phyloP scores from a whole-genome alignment of 2,329 filamentous ascomycete species.

The Colletotrichum musicola region DNA sequence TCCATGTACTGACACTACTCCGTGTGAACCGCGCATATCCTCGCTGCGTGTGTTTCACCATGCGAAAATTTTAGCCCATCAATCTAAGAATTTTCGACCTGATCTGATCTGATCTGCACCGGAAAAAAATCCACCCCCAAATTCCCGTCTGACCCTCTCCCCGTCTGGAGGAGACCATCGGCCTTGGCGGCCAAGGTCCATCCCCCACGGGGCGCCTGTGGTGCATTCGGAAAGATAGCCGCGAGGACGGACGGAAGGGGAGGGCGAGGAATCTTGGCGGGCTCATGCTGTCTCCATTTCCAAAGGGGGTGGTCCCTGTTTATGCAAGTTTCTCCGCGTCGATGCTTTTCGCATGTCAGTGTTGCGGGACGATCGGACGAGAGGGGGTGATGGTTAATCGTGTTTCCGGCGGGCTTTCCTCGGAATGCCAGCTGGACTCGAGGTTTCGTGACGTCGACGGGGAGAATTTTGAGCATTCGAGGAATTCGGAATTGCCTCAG shows the following conservation, averaged over 20 bases:
- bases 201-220: constrained; percentile 11
- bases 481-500: background rate
- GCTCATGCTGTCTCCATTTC: too few relatives aligned
- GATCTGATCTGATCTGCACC: too few relatives aligned
- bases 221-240: background rate
- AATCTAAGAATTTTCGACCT: too few relatives aligned
- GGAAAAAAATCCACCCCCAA: background rate
- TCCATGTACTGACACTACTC: too few relatives aligned
- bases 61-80: background rate
- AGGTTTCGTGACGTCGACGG: background rate
- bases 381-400: background rate
- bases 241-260: background rate
- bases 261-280: background rate
- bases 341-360: background rate
- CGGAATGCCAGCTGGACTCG: background rate
- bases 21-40: background rate
- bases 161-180: background rate
- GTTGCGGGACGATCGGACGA: background rate
- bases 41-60: background rate
- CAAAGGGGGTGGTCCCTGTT: background rate
- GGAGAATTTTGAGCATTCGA: background rate
- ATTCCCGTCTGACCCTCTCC: background rate
- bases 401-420: background rate
- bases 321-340: background rate
- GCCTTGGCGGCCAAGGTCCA: background rate